These are phyloP conservation scores for Mollisia scopiformis DNA, from an alignment of 2,329 filamentous ascomycete species.

Conservation along the genomic window DNA sequence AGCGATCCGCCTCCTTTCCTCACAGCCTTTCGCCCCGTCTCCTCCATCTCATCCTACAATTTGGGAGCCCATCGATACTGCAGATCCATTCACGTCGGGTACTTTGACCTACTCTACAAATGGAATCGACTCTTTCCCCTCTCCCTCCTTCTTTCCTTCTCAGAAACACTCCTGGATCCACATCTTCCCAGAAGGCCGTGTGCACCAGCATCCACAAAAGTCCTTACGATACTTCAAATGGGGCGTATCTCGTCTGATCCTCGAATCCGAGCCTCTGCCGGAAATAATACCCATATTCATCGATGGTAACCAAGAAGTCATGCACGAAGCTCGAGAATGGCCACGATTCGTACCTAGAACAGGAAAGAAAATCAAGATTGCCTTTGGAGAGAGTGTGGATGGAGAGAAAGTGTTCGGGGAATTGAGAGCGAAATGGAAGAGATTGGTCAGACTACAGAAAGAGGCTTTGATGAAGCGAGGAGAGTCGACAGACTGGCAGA, in stretches of 20 bases:
- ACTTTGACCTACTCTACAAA: constrained; percentile 64
- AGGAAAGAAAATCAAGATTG: constrained; percentile 70
- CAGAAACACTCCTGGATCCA: constrained; percentile 86
- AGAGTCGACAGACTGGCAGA: constrained; percentile 37
- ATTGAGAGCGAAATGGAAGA: constrained; percentile 73
- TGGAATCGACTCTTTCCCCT: constrained; percentile 65
- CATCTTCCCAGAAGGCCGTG: constrained; percentile 93
- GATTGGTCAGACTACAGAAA: constrained; percentile 59
- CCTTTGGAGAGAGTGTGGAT: constrained; percentile 80
- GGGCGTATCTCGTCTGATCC: constrained; percentile 88
- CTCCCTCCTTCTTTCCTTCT: constrained; percentile 71
- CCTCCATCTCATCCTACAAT: constrained; percentile 12
- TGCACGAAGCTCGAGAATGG: constrained; percentile 80
- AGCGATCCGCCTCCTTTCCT: constrained; percentile 80
- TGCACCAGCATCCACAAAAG: constrained; percentile 81
- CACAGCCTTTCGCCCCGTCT: constrained; percentile 48
- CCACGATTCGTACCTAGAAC: constrained; percentile 81
- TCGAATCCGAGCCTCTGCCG: constrained; percentile 85
- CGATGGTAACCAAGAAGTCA: constrained; percentile 84
- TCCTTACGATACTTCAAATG: constrained; percentile 97
- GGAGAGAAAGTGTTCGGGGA: constrained; percentile 77
- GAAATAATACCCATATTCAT: constrained; percentile 94
- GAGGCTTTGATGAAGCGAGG: constrained; percentile 41
- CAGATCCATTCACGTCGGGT: constrained; percentile 54
- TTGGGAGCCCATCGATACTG: constrained; percentile 18